Evolutionary conservation across 2,329 filamentous ascomycete species (phyloP).

Genomic region (Paecilomyces sp.): DNA sequence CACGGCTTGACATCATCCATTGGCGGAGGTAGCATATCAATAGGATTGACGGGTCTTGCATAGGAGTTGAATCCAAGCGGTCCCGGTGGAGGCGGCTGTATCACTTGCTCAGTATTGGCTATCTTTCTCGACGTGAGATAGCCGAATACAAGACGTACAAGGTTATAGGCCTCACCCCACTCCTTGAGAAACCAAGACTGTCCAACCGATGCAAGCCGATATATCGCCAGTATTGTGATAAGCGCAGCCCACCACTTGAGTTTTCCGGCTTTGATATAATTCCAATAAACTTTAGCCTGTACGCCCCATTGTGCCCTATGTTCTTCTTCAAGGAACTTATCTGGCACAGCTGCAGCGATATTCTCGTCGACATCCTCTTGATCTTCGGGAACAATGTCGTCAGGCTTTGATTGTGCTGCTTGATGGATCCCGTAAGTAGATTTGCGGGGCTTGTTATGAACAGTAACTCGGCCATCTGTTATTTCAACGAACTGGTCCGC

Average conservation of each 20-base stretch:
- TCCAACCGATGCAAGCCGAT: constrained; percentile 57
- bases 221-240: constrained; percentile 55
- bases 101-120: not conserved
- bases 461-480: constrained; percentile 49
- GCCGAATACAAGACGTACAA: constrained; percentile 14
- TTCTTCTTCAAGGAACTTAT: constrained; percentile 76
- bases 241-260: constrained; percentile 65
- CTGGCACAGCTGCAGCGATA: constrained; percentile 48
- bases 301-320: constrained; percentile 68
- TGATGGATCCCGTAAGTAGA: constrained; percentile 25
- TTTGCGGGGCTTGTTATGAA: constrained; percentile 43
- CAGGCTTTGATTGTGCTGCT: constrained; percentile 6
- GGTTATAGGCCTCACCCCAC: constrained; percentile 71
- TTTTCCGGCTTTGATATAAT: constrained; percentile 75
- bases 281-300: constrained; percentile 69
- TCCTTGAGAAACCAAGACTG: constrained; percentile 78
- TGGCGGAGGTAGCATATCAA: constrained; percentile 56
- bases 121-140: constrained; percentile 8
- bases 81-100: not conserved
- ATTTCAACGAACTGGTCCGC: constrained; percentile 70
- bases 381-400: constrained; percentile 13
- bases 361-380: constrained; percentile 35
- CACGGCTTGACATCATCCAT: constrained; percentile 62
- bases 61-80: constrained; percentile 6
- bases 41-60: constrained; percentile 16